Percentiles rank a stretch among this genome's conserved stretches.
Conservation (phyloP, 768 basidiomycete genomes). For the Hericium coralloides region DNA sequence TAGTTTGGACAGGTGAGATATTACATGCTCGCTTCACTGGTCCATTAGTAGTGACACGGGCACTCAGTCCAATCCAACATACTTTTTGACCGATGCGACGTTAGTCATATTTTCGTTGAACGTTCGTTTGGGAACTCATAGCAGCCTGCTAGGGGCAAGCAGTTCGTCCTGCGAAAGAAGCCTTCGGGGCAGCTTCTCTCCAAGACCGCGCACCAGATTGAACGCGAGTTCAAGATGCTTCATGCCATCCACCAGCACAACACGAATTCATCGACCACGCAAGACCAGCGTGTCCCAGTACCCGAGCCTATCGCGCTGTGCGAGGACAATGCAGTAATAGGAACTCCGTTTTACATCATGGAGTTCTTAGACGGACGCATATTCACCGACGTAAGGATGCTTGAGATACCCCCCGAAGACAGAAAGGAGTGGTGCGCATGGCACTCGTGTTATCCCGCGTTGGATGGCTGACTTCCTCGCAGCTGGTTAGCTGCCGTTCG, state of each 20-base stretch:
- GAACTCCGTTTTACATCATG: slow-evolving; percentile 95
- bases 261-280: slow-evolving; percentile 35
- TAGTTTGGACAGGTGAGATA: slow-evolving; percentile 82
- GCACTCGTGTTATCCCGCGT: not conserved
- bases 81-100: slow-evolving; percentile 78
- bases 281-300: slow-evolving; percentile 60
- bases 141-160: slow-evolving; percentile 28
- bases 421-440: slow-evolving; percentile 59
- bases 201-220: slow-evolving; percentile 89
- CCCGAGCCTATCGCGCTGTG: slow-evolving; percentile 82
- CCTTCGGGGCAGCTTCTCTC: slow-evolving; percentile 84
- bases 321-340: slow-evolving; percentile 66
- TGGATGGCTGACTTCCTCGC: not conserved
- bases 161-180: slow-evolving; percentile 88
- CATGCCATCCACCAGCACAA: slow-evolving; percentile 73
- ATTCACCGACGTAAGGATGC: slow-evolving; percentile 79
- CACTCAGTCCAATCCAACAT: slow-evolving; percentile 87
- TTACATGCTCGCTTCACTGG: not conserved
- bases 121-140: not conserved
- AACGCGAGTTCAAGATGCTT: slow-evolving; percentile 84
- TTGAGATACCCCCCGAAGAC: slow-evolving; percentile 51
- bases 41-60: not conserved
- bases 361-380: slow-evolving; percentile 91
- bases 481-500: slow-evolving; percentile 77
- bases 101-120: slow-evolving; percentile 24